phyloP scores from a whole-genome alignment of 2,329 filamentous ascomycete species.

The Sclerotinia subarctica region DNA sequence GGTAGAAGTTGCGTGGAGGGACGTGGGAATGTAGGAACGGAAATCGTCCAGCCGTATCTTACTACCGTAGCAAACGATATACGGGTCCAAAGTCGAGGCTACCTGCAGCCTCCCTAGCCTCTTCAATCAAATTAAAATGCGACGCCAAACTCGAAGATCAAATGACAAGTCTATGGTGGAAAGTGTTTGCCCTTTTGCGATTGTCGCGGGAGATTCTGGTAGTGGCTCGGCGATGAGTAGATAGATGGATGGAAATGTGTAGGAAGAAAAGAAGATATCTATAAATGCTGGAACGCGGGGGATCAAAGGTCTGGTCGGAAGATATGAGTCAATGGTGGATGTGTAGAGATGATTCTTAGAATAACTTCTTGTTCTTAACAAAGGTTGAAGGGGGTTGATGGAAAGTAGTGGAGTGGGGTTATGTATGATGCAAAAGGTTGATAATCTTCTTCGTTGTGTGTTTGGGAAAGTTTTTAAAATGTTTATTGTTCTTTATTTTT shows the following conservation, averaged over 20 bases:
- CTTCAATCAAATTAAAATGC: slow-evolving; percentile 25
- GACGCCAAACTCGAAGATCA: slow-evolving; percentile 24
- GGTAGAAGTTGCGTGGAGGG: background rate
- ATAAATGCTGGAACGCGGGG: slow-evolving; percentile 26
- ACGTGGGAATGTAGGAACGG: background rate
- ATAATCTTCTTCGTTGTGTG: slow-evolving; percentile 7
- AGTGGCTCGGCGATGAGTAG: slow-evolving; percentile 24
- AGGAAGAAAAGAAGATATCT: slow-evolving; percentile 22
- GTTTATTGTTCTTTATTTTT: background rate
- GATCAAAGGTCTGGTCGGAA: slow-evolving; percentile 28
- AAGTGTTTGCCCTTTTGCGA: slow-evolving; percentile 17
- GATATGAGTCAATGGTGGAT: slow-evolving; percentile 26
- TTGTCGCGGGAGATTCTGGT: slow-evolving; percentile 27
- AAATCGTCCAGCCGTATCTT: slow-evolving; percentile 7
- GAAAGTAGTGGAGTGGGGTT: slow-evolving; percentile 11
- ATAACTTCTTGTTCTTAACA: slow-evolving; percentile 31
- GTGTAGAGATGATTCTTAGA: slow-evolving; percentile 28
- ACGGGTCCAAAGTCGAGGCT: slow-evolving; percentile 31
- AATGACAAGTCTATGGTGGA: slow-evolving; percentile 2
- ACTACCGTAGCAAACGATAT: slow-evolving; percentile 4
- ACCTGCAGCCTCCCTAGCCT: slow-evolving; percentile 35
- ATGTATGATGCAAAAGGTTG: slow-evolving; percentile 11
- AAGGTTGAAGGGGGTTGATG: slow-evolving; percentile 29
- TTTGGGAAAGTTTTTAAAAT: background rate
- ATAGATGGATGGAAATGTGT: slow-evolving; percentile 19